Evolutionary conservation across 139 green algal species (phyloP).

Genomic region (Tetradesmus obliquus): DNA sequence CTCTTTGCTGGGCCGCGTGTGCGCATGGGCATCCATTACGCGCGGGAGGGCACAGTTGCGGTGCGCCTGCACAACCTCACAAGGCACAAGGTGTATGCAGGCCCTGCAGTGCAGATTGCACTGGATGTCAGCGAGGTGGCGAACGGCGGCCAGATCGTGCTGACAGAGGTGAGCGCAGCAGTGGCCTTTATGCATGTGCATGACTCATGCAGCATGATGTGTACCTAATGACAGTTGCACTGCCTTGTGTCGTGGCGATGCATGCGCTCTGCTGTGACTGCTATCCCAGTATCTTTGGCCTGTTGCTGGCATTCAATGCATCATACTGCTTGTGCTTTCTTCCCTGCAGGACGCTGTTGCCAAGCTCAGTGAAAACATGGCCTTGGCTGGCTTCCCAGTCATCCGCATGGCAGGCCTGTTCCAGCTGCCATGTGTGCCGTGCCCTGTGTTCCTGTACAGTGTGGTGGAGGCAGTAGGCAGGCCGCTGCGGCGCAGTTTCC

Average conservation of each 20-base stretch:
- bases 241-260: neutral
- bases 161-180: slow-evolving; percentile 48
- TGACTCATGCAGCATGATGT: neutral
- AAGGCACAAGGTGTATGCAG: slow-evolving; percentile 79
- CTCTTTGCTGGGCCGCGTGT: slow-evolving; percentile 75
- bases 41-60: slow-evolving; percentile 75
- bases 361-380: slow-evolving; percentile 74
- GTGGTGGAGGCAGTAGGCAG: slow-evolving; percentile 67
- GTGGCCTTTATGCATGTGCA: neutral
- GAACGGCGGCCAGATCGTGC: slow-evolving; percentile 78
- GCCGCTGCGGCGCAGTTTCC: slow-evolving; percentile 65
- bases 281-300: neutral
- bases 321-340: neutral
- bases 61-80: slow-evolving; percentile 78
- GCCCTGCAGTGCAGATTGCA: slow-evolving; percentile 72
- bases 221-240: neutral
- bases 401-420: slow-evolving; percentile 81
- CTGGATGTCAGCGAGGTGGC: slow-evolving; percentile 69
- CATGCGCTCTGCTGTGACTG: neutral
- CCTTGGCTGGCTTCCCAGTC: slow-evolving; percentile 74
- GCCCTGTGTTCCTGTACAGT: slow-evolving; percentile 77
- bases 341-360: slow-evolving; percentile 74
- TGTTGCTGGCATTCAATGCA: neutral
- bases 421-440: slow-evolving; percentile 29
- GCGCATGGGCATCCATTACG: slow-evolving; percentile 90